Evolutionary conservation across 805 yeast species (phyloP).

Genomic region (Myxozyma neglecta): DNA sequence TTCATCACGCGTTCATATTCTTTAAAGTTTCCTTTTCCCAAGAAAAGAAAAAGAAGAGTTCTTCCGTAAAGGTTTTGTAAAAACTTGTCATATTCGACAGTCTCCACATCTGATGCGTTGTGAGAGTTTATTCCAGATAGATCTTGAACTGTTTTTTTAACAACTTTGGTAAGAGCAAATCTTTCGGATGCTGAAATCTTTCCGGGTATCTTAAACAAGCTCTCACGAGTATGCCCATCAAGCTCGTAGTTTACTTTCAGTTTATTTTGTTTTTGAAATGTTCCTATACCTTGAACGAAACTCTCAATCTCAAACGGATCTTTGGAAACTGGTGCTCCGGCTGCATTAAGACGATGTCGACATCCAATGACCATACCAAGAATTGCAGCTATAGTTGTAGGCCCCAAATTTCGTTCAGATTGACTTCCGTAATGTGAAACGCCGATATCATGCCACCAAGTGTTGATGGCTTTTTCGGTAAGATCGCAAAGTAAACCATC

Average conservation of each 20-base stretch:
- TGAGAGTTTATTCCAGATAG: slow-evolving; percentile 45
- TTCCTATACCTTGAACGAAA: slow-evolving; percentile 65
- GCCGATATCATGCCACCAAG: slow-evolving; percentile 85
- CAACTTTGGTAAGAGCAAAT: slow-evolving; percentile 60
- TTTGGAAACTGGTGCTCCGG: slow-evolving; percentile 62
- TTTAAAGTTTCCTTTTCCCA: slow-evolving; percentile 48
- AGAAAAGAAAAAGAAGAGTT: slow-evolving; percentile 46
- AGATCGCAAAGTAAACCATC: slow-evolving; percentile 83
- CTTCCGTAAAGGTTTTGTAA: slow-evolving; percentile 39
- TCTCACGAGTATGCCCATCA: slow-evolving; percentile 57
- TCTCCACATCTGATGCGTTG: slow-evolving; percentile 40
- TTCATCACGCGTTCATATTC: slow-evolving; percentile 32
- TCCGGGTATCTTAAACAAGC: slow-evolving; percentile 50
- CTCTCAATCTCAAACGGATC: slow-evolving; percentile 80
- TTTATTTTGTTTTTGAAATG: slow-evolving; percentile 72
- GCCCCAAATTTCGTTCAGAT: slow-evolving; percentile 57
- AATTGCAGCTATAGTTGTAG: slow-evolving; percentile 73
- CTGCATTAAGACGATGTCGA: slow-evolving; percentile 57
- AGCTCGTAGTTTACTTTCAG: slow-evolving; percentile 51
- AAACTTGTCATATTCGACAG: slow-evolving; percentile 41
- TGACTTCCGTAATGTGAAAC: slow-evolving; percentile 37
- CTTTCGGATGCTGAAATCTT: slow-evolving; percentile 45
- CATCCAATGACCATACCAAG: slow-evolving; percentile 74
- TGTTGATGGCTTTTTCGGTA: slow-evolving; percentile 67
- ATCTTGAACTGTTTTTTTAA: slow-evolving; percentile 73